Base-by-base conservation (phyloP, 1,139 yeast genomes). In the Candida smagusa region DNA sequence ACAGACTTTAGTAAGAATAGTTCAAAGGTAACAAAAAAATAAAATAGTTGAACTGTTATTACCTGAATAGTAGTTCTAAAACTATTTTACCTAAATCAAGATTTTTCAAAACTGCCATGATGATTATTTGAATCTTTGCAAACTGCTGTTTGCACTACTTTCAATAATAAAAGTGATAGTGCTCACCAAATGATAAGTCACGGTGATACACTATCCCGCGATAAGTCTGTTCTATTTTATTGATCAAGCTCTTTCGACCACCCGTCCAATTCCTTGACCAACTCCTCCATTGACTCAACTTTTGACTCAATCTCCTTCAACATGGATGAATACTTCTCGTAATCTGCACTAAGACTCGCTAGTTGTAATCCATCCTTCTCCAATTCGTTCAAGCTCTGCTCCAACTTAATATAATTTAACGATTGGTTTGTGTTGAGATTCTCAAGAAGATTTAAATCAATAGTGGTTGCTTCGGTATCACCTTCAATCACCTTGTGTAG, bases 391-490 rank as follows among this genome's bases (percentile, higher is more conserved):
- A 77, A 49, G 33, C 72, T 73, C 40, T 68, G 69, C 39, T 77
- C 82, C 32, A 78, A 56, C 47, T 76, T 78, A 42, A 78, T 73
- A 49, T 75, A 78, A 48, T 74, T 74, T 44, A 79, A 57, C 2
- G 81, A 73, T 37, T 79, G 78, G 40, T 77, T 68, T 12, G 83
- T 79, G 51, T 80, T 80, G 39, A 77, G 57, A 47, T 77, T 75
- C 41, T 77, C 79, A 32, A 79, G 48, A 8, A 76, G 54, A 45
- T 72, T 76, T 47, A 80, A 58, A 43, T 78, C 83, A 12, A 72
- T 61, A 6, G 74, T 61, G 2, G 81, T 67, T 5, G 68, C 67
- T 37, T 76, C 79, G 0, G 84, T 74, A 42, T 80, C 86, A 1
- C 74, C 58, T 30, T 78, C 83, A 2, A 78, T 43, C 26, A 55